Percentiles rank a stretch among this genome's conserved stretches.
Evolutionary conservation across 2,329 filamentous ascomycete genomes (phyloP).

Genomic region (Cercospora brassicicola): DNA sequence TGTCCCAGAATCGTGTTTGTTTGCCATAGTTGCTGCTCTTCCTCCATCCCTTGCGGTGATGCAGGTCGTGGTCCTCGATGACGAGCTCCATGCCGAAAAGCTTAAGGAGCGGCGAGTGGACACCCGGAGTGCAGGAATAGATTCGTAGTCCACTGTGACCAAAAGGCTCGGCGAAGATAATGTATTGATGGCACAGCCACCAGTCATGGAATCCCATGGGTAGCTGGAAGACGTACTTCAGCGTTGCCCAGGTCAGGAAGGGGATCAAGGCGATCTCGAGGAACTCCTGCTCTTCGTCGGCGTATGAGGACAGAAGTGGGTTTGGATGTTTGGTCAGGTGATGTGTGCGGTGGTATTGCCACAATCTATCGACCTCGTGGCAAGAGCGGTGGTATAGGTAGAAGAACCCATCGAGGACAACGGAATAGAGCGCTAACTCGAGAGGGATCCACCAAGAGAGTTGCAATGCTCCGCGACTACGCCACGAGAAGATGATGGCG

Average conservation of each 20-base stretch:
- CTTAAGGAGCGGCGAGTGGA: constrained; percentile 41
- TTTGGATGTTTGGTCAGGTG: constrained; percentile 51
- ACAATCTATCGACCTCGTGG: constrained; percentile 45
- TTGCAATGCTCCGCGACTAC: constrained; percentile 16
- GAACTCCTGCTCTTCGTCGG: constrained; percentile 47
- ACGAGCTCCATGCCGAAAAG: constrained; percentile 42
- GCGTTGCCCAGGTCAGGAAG: constrained; percentile 41
- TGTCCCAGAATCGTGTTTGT: constrained; percentile 41
- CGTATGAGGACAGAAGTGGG: constrained; percentile 46
- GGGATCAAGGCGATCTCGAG: constrained; percentile 49
- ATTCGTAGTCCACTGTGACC: constrained; percentile 47
- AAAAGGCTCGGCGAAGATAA: constrained; percentile 45
- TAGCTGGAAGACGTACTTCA: constrained; percentile 42
- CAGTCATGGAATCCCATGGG: constrained; percentile 52
- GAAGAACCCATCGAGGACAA: constrained; percentile 51
- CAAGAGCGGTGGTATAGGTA: constrained; percentile 48
- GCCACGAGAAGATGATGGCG: constrained; percentile 25
- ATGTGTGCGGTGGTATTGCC: constrained; percentile 50
- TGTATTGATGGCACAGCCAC: constrained; percentile 50
- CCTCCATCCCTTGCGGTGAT: constrained; percentile 44
- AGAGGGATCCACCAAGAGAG: constrained; percentile 43
- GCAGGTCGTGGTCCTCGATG: constrained; percentile 48
- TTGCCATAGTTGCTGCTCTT: constrained; percentile 45
- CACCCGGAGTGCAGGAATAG: constrained; percentile 39
- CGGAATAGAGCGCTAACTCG: constrained; percentile 45